A percentile compares a stretch with the other conserved stretches of the same genome.
Conservation (phyloP, 805 yeast genomes). For the Candida montana region DNA sequence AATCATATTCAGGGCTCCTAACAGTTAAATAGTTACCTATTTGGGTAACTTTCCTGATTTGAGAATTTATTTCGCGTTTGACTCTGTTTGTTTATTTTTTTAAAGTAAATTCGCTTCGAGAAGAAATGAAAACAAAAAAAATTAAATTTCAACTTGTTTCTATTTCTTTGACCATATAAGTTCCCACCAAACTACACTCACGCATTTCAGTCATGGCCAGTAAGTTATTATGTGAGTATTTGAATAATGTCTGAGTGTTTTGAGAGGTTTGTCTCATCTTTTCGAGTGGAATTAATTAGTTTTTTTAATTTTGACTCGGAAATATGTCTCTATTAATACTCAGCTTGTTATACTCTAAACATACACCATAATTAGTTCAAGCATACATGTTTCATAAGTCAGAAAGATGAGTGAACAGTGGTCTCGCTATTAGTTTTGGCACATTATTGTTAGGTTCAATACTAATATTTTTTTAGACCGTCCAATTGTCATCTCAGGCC, state of each 20-base stretch:
- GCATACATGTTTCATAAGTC: too few species aligned
- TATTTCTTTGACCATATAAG: not conserved
- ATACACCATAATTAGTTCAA: too few species aligned
- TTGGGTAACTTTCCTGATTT: too few species aligned
- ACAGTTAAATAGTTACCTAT: too few species aligned
- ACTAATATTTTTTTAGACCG: slow-evolving; percentile 38
- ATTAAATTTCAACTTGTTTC: not conserved
- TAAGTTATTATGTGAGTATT: slow-evolving; percentile 21
- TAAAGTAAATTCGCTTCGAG: too few species aligned
- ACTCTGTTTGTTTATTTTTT: not conserved
- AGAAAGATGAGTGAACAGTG: too few species aligned
- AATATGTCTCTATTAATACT: not conserved
- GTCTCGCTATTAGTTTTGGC: too few species aligned
- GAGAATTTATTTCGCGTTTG: not conserved
- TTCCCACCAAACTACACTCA: not conserved
- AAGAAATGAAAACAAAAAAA: not conserved
- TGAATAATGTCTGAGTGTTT: too few species aligned
- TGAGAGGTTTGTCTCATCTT: too few species aligned
- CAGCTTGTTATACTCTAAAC: too few species aligned
- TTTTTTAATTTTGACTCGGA: not conserved
- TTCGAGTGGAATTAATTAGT: too few species aligned
- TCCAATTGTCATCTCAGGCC: slow-evolving; percentile 95
- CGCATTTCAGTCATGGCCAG: slow-evolving; percentile 14
- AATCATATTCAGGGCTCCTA: too few species aligned
- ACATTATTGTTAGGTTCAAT: not conserved